These are phyloP conservation scores for Juncus effusus DNA, from an alignment of 176 grass and related monocot species.

Conservation along the genomic window DNA sequence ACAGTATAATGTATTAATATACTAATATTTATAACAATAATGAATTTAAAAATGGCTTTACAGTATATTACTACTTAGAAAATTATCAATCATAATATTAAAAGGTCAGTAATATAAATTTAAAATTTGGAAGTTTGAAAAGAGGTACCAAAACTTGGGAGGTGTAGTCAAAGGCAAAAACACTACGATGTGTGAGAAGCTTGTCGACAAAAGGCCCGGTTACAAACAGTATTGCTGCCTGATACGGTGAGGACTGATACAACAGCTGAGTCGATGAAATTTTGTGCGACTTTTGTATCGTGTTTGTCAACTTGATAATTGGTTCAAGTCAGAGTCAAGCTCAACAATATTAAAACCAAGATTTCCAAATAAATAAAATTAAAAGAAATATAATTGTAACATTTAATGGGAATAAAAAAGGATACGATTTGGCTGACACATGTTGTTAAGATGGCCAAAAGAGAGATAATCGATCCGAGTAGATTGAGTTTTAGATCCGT, in stretches of 20 bases:
- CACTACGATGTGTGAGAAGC: constrained; percentile 58
- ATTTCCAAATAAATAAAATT: neutral
- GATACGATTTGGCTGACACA: constrained; percentile 72
- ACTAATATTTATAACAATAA: too few relatives aligned
- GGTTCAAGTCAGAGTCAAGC: constrained; percentile 26
- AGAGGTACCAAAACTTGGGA: constrained; percentile 55
- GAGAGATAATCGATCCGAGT: constrained; percentile 62
- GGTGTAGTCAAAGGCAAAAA: constrained; percentile 64
- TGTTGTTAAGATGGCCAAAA: constrained; percentile 64
- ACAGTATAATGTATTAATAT: too few relatives aligned
- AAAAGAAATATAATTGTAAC: neutral
- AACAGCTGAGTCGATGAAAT: constrained; percentile 88
- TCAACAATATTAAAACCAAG: constrained; percentile 26
- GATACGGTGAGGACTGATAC: constrained; percentile 86
- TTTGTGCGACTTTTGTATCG: constrained; percentile 83
- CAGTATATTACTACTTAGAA: too few relatives aligned
- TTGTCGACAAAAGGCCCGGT: constrained; percentile 78
- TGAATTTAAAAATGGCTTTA: too few relatives aligned
- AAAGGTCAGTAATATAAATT: too few relatives aligned
- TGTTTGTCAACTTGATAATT: constrained; percentile 67
- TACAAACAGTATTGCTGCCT: constrained; percentile 65
- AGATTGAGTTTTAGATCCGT: constrained; percentile 91
- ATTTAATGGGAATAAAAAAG: neutral
- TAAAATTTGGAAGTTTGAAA: neutral
- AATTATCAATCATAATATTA: too few relatives aligned